Evolutionary conservation across 805 yeast genomes (phyloP).

Genomic region (Candida easanensis): DNA sequence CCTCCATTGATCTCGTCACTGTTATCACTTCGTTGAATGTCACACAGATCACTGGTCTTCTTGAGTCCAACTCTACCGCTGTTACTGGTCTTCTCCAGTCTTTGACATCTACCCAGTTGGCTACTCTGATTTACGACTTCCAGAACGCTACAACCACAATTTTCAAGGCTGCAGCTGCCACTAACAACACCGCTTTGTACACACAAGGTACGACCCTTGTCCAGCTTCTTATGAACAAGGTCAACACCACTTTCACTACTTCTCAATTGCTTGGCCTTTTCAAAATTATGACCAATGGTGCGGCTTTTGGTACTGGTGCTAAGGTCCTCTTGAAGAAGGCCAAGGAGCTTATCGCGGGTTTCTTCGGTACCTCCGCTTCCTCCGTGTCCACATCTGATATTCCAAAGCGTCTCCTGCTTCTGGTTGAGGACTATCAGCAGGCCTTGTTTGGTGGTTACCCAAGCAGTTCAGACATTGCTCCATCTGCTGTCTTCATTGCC

Average conservation of each 20-base stretch:
- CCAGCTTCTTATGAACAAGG: slow-evolving; percentile 15
- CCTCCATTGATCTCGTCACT: slow-evolving; percentile 68
- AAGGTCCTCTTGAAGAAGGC: slow-evolving; percentile 21
- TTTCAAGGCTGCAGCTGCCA: slow-evolving; percentile 17
- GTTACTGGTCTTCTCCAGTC: slow-evolving; percentile 21
- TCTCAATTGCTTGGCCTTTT: slow-evolving; percentile 26
- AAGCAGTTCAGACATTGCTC: slow-evolving; percentile 48
- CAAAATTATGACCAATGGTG: slow-evolving; percentile 22
- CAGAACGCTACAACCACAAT: slow-evolving; percentile 23
- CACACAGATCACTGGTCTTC: slow-evolving; percentile 26
- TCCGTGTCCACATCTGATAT: slow-evolving; percentile 2
- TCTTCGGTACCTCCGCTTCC: slow-evolving; percentile 16
- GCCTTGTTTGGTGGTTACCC: slow-evolving; percentile 68
- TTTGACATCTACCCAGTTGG: slow-evolving; percentile 20
- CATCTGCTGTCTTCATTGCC: slow-evolving; percentile 55
- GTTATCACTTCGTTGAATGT: slow-evolving; percentile 21
- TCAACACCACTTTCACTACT: slow-evolving; percentile 22
- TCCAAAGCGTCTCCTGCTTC: slow-evolving; percentile 15
- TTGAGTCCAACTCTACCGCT: slow-evolving; percentile 21
- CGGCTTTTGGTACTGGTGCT: slow-evolving; percentile 29
- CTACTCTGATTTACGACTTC: slow-evolving; percentile 16
- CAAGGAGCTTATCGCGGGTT: slow-evolving; percentile 17
- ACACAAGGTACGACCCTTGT: slow-evolving; percentile 19
- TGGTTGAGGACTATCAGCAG: slow-evolving; percentile 36
- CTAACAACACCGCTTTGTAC: slow-evolving; percentile 11